Evolutionary conservation across 768 basidiomycete species (phyloP), one percentile per base, ranked within the genome.

Genomic region (Tubosaeta sp.): DNA sequence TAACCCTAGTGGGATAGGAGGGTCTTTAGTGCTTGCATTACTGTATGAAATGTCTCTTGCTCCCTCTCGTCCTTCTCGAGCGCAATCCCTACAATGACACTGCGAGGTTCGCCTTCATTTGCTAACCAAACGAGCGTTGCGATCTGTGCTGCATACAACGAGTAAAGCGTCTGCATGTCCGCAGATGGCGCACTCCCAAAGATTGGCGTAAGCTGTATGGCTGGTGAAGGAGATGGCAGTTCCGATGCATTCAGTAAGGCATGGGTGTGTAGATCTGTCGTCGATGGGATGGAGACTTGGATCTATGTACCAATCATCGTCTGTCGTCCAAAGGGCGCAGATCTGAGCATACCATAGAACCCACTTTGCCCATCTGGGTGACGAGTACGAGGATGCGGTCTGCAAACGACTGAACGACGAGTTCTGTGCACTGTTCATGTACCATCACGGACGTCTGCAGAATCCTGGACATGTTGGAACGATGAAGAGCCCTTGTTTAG

Each of bases 341-440:
- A 52, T 6, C 29, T 16, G 48, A 16, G 38, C 71, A 67, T 65
- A 95, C 93, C 72, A 98, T 65, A 64, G 78, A 84, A 51, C 95
- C 95, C 12, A 95, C 86, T 80, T 93, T 95, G 35, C 90, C 89
- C 55, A 91, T 66, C 68, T 98, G 95, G 1, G 92, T 94, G 48
- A 97, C 77, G 22, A 97, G 75, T n/a, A 97, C 84, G 17, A 98
- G 74, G 12, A 83, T 73, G 25, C 91, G 79, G 71, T 97, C 95
- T 48, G 81, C 79, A 65, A 83, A 98, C 0, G 75, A 73, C 61
- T 97, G 92, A 7, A 95, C 65, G 42, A 94, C 58, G 14, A 97
- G 71, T 50, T 95, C 85, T 2, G 91, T 97, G 16, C 65, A 69
- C 12, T 76, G 69, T 12, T 81, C 87, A 41, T 79, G 65, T 11